Conservation (phyloP, 108 stramenopile genomes). For the Skeletonema grethae region DNA sequence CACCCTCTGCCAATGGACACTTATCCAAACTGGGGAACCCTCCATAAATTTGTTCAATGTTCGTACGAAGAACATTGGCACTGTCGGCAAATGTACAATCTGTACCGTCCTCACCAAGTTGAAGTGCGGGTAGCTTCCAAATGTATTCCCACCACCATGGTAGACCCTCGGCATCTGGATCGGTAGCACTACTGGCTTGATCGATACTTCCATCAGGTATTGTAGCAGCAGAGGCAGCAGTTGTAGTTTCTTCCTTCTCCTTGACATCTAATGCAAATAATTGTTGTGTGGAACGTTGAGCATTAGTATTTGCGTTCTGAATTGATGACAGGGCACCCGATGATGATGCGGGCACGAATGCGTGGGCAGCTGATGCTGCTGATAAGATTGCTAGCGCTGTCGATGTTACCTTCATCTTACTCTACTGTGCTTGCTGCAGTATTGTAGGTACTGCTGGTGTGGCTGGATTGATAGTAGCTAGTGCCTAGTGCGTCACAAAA, state of each 20-base stretch:
- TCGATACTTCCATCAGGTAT: neutral
- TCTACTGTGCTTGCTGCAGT: neutral
- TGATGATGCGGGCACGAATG: constrained; percentile 3
- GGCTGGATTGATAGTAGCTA: too few relatives aligned
- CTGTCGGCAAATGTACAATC: constrained; percentile 80
- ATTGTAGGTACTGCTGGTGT: too few relatives aligned
- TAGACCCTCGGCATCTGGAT: constrained; percentile 61
- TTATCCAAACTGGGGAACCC: constrained; percentile 89
- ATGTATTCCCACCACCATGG: constrained; percentile 92
- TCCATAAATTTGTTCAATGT: constrained; percentile 96
- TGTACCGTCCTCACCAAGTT: constrained; percentile 62
- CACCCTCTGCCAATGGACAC: constrained; percentile 93
- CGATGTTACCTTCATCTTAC: constrained; percentile 14
- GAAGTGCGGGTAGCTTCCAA: constrained; percentile 78
- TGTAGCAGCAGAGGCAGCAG: neutral
- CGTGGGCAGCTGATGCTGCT: constrained; percentile 4
- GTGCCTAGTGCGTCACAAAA: too few relatives aligned
- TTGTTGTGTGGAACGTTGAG: constrained; percentile 3
- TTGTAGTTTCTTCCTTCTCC: constrained; percentile 18
- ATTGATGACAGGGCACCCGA: neutral
- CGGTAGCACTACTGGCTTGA: constrained; percentile 4
- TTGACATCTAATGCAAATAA: neutral
- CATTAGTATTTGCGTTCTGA: constrained; percentile 1
- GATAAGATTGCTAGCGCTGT: constrained; percentile 15
- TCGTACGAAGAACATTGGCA: constrained; percentile 81